phyloP scores from a whole-genome alignment of 495 filamentous ascomycete species.

The Sabuloglossum arenarium region DNA sequence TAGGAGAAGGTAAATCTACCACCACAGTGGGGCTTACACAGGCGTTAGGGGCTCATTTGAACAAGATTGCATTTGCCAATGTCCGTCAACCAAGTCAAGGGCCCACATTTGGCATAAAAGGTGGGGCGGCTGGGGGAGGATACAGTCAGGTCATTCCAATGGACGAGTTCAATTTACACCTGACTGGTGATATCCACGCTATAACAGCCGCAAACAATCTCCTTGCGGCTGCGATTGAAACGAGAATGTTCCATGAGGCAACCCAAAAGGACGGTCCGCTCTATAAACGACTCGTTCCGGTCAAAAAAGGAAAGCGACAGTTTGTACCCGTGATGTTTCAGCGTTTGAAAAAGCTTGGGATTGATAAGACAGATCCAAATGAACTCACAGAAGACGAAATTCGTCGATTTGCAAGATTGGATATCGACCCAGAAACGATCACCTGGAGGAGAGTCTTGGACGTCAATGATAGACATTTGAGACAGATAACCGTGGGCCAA shows the following conservation, averaged over 20 bases:
- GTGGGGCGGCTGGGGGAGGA: slow-evolving; percentile 86
- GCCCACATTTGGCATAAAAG: slow-evolving; percentile 97
- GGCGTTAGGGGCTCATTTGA: slow-evolving; percentile 77
- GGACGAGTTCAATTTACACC: slow-evolving; percentile 97
- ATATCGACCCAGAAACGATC: slow-evolving; percentile 92
- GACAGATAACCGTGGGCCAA: slow-evolving; percentile 68
- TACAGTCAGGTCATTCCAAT: slow-evolving; percentile 99
- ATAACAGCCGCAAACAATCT: slow-evolving; percentile 96
- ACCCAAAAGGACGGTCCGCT: slow-evolving; percentile 83
- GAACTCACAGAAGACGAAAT: slow-evolving; percentile 82
- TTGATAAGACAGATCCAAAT: slow-evolving; percentile 82
- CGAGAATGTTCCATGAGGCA: slow-evolving; percentile 91
- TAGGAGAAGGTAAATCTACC: slow-evolving; percentile 95
- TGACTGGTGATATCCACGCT: slow-evolving; percentile 95
- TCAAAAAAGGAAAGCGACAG: slow-evolving; percentile 68
- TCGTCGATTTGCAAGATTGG: slow-evolving; percentile 64
- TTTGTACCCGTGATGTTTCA: slow-evolving; percentile 85
- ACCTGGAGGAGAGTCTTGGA: slow-evolving; percentile 93
- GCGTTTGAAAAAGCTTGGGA: slow-evolving; percentile 81
- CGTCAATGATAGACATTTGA: slow-evolving; percentile 88
- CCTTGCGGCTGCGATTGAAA: slow-evolving; percentile 94
- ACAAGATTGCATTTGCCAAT: slow-evolving; percentile 79
- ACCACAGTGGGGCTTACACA: slow-evolving; percentile 94
- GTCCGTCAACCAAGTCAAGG: slow-evolving; percentile 94
- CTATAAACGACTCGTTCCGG: slow-evolving; percentile 73